These are phyloP conservation scores for Puccinia hordei DNA, from an alignment of 1,284 basidiomycete species.

Conservation along the genomic window DNA sequence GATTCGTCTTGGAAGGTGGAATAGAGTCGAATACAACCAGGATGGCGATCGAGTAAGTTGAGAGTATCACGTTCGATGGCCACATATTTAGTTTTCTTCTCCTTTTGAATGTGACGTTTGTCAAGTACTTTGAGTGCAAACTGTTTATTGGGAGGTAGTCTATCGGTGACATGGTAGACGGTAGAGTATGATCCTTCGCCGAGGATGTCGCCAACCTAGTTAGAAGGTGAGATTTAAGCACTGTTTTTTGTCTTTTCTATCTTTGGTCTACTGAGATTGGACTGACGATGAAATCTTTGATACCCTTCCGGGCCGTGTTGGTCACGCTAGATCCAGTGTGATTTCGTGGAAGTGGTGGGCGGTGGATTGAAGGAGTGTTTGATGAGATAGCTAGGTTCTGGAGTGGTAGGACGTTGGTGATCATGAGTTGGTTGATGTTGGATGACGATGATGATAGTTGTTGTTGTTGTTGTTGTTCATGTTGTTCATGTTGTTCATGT, in stretches of 20 bases:
- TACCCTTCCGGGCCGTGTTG: neutral
- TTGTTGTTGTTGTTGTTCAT: neutral
- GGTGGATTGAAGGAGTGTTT: conserved; percentile 53
- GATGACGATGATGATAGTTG: conserved; percentile 18
- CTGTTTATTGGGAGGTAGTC: conserved; percentile 52
- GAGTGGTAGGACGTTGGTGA: neutral
- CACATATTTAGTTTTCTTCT: conserved; percentile 69
- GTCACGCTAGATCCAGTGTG: conserved; percentile 36
- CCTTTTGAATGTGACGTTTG: conserved; percentile 65
- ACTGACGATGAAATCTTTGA: conserved; percentile 35
- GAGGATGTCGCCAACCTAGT: conserved; percentile 59
- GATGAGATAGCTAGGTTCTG: neutral
- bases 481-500: neutral
- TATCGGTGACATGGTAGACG: conserved; percentile 54
- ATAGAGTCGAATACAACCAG: conserved; percentile 56
- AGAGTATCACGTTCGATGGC: conserved; percentile 70
- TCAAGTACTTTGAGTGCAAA: conserved; percentile 77
- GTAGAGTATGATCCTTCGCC: conserved; percentile 61
- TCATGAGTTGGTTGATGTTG: conserved; percentile 27
- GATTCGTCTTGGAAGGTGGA: conserved; percentile 56
- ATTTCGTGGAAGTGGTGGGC: conserved; percentile 55
- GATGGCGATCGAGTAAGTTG: conserved; percentile 61
- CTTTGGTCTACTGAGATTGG: neutral
- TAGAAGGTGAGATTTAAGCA: neutral
- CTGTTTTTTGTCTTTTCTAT: neutral